phyloP scores from a whole-genome alignment of 306 rosid species.

The Lagenaria siceraria region DNA sequence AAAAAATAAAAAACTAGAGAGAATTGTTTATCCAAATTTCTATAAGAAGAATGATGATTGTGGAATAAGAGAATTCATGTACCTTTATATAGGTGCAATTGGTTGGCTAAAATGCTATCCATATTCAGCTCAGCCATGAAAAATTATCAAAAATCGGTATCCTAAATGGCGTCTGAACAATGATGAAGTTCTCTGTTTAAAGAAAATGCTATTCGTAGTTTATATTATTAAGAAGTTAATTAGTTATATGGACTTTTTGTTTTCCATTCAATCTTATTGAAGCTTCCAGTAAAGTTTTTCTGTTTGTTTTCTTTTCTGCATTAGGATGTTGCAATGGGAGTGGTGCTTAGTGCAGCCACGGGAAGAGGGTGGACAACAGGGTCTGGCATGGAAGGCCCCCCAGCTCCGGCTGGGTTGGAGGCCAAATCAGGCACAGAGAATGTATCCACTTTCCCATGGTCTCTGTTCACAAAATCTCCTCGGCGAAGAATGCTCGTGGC shows the following conservation, averaged over 20 bases:
- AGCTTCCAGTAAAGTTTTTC: neutral
- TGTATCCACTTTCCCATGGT: conserved; percentile 94
- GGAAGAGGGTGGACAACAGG: conserved; percentile 99
- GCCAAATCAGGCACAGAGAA: conserved; percentile 37
- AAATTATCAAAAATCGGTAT: neutral
- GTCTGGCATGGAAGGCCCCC: conserved; percentile 97
- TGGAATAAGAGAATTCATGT: neutral
- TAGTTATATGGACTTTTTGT: neutral
- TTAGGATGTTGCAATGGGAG: conserved; percentile 92
- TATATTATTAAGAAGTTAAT: neutral
- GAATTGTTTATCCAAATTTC: neutral
- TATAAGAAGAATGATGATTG: neutral
- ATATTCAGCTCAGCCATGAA: neutral
- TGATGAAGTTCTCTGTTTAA: neutral
- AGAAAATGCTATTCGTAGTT: neutral
- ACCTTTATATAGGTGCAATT: neutral
- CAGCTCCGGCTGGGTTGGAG: conserved; percentile 53
- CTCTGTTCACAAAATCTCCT: conserved; percentile 90
- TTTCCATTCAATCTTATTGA: neutral
- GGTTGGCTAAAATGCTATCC: neutral
- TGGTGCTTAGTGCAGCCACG: conserved; percentile 74
- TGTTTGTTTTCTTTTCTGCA: neutral
- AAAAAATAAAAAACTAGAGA: neutral
- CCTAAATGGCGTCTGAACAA: neutral
- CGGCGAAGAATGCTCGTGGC: conserved; percentile 89